Conservation (phyloP, 768 basidiomycete species). For the Heimioporus sp. region DNA sequence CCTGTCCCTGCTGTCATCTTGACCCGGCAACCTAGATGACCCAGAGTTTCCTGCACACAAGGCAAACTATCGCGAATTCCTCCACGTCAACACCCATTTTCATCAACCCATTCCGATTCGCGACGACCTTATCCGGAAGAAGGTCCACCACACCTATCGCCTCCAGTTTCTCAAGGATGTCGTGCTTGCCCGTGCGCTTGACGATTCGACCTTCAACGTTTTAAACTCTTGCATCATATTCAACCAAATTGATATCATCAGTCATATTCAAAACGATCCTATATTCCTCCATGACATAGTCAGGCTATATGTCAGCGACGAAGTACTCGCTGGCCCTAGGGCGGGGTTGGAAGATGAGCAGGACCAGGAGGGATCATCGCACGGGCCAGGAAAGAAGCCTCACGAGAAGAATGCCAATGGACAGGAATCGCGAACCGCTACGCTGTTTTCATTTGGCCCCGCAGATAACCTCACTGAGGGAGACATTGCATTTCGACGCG, state of each 20-base stretch:
- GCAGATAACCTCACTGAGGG: slow-evolving; percentile 53
- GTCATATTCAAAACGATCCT: slow-evolving; percentile 77
- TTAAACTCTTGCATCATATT: slow-evolving; percentile 97
- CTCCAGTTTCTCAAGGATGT: slow-evolving; percentile 98
- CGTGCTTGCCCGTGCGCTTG: slow-evolving; percentile 89
- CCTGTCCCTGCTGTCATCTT: slow-evolving; percentile 3
- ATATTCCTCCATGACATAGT: slow-evolving; percentile 78
- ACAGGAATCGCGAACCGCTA: slow-evolving; percentile 19
- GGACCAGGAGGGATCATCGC: slow-evolving; percentile 21
- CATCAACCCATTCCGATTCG: slow-evolving; percentile 86
- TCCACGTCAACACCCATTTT: slow-evolving; percentile 78
- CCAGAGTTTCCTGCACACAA: slow-evolving; percentile 97
- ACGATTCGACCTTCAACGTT: slow-evolving; percentile 96
- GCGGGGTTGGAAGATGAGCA: slow-evolving; percentile 29
- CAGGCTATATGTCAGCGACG: slow-evolving; percentile 69
- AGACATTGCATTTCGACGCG: slow-evolving; percentile 58
- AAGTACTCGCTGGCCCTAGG: slow-evolving; percentile 48
- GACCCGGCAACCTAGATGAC: slow-evolving; percentile 61
- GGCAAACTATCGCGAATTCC: slow-evolving; percentile 95
- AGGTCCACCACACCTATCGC: slow-evolving; percentile 97
- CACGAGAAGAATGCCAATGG: slow-evolving; percentile 37
- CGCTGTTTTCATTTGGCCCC: slow-evolving; percentile 53
- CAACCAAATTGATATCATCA: slow-evolving; percentile 98
- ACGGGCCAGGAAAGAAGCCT: slow-evolving; percentile 38
- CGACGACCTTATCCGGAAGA: slow-evolving; percentile 71